Evolutionary conservation across 2,329 filamentous ascomycete genomes (phyloP).

Genomic region (Pseudogymnoascus destructans): DNA sequence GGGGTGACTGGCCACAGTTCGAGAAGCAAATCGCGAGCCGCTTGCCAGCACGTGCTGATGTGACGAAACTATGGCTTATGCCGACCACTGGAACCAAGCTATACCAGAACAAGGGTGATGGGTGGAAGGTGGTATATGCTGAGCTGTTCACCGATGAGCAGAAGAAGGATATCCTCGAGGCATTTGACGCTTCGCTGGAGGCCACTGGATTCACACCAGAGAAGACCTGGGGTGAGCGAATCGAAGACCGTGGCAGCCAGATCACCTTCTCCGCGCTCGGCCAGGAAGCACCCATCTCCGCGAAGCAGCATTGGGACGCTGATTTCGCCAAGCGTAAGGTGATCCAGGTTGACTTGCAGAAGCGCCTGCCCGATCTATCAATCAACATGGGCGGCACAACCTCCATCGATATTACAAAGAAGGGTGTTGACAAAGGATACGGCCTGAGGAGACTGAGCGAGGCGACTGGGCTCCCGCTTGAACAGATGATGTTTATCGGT

Average conservation of each 20-base stretch:
- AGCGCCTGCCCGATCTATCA: slow-evolving; percentile 27
- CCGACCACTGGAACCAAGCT: slow-evolving; percentile 32
- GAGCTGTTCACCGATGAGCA: slow-evolving; percentile 28
- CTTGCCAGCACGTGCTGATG: slow-evolving; percentile 26
- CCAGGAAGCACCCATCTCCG: slow-evolving; percentile 28
- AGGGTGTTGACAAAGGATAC: slow-evolving; percentile 29
- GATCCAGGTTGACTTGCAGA: slow-evolving; percentile 28
- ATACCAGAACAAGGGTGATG: slow-evolving; percentile 24
- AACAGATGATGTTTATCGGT: slow-evolving; percentile 31
- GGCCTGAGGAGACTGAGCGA: slow-evolving; percentile 12
- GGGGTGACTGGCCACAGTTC: slow-evolving; percentile 32
- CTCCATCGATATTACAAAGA: slow-evolving; percentile 30
- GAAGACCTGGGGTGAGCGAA: slow-evolving; percentile 29
- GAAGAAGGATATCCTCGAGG: slow-evolving; percentile 24
- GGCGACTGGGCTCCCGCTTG: slow-evolving; percentile 23
- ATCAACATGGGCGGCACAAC: slow-evolving; percentile 32
- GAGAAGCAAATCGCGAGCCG: slow-evolving; percentile 30
- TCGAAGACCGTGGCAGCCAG: slow-evolving; percentile 32
- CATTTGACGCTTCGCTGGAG: slow-evolving; percentile 28
- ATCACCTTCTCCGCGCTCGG: slow-evolving; percentile 32
- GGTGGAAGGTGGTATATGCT: slow-evolving; percentile 28
- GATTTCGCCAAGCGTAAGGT: slow-evolving; percentile 30
- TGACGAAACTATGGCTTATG: slow-evolving; percentile 31
- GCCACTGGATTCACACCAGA: slow-evolving; percentile 28
- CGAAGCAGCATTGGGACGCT: slow-evolving; percentile 30